These are phyloP conservation scores for Miamiensis avidus DNA, from an alignment of 169 alveolate genomes.

Conservation along the genomic window DNA sequence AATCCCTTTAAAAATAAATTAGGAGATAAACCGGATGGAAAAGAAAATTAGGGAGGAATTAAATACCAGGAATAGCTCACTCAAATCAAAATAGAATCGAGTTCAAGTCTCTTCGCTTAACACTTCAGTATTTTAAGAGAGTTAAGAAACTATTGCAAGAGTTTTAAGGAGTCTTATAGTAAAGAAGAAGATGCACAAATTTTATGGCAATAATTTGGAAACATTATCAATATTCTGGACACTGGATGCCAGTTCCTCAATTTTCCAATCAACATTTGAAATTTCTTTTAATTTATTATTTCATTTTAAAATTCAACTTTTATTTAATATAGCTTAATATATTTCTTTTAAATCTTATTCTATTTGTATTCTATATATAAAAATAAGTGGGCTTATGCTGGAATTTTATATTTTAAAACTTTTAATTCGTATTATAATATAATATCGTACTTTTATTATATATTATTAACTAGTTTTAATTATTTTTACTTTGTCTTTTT, in stretches of 20 bases:
- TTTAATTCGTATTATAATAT: too few species aligned
- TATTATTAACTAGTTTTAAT: too few species aligned
- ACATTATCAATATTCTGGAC: conserved; percentile 20
- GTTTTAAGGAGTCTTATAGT: conserved; percentile 8
- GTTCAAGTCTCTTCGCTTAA: conserved; percentile 8
- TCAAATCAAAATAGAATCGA: conserved; percentile 26
- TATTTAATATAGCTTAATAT: too few species aligned
- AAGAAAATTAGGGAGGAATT: too few species aligned
- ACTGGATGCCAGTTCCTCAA: conserved; percentile 25
- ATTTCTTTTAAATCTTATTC: too few species aligned
- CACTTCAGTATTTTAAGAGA: conserved; percentile 30
- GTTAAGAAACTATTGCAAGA: conserved; percentile 7
- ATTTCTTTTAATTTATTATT: not conserved
- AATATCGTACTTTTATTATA: too few species aligned
- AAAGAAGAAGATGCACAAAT: conserved; percentile 9
- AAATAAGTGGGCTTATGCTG: too few species aligned
- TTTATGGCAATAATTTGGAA: conserved; percentile 10
- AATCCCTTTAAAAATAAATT: not conserved
- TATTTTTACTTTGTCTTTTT: too few species aligned
- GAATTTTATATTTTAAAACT: too few species aligned
- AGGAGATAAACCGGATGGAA: too few species aligned
- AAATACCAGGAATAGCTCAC: not conserved
- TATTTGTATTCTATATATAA: too few species aligned
- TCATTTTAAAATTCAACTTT: too few species aligned
- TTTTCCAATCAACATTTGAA: conserved; percentile 20